Base-by-base conservation (phyloP, 371 early-diverging fungal genomes). In the Actinomortierella ambigua region DNA sequence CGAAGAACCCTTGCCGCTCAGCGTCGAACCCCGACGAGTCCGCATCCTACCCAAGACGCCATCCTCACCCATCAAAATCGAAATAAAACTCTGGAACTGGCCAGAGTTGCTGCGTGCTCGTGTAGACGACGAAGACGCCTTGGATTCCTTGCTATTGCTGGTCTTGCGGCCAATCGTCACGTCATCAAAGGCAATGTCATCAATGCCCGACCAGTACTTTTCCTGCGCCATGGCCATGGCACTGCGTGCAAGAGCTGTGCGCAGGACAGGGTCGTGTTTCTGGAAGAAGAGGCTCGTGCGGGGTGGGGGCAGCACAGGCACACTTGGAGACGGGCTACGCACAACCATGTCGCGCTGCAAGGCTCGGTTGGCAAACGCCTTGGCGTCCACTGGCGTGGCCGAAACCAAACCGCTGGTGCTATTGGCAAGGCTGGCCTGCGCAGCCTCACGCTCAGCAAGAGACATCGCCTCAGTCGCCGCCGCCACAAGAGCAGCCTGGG, bases 41-140 rank as follows among this genome's bases (percentile, higher is more conserved):
- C 73, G 73, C 44, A 71, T 47, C 20, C 66, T 28, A 6, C 73
- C 63, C n/a, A 71, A 55, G 41, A 71, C 73, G 42, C 67, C 57
- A 50, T 73, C 73, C 55, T 73, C 73, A 18, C 73, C 73, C 73
- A 73, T 73, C 57, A 73, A 50, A 39, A 73, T 73, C 50, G 67
- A 63, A 20, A 73, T 18, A 47, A 73, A 73, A 34, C 52, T 73
- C 55, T 66, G 57, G 24, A 13, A 56, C 65, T 34, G 34, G 11
- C 65, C 66, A 50, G 71, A 70, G 22, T 70, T 65, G 34, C 71
- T 65, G n/a, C 71, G 42, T 4, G 71, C 59, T 15, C 71, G 61
- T 1, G 51, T 50, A 17, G 18, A 51, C 20, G 43, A 48, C 20
- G 63, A 59, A 17, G 65, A 46, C 23, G 59, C 26, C 22, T 56